Conservation (phyloP, 2,329 filamentous ascomycete genomes). For the Clonostachys rosea region DNA sequence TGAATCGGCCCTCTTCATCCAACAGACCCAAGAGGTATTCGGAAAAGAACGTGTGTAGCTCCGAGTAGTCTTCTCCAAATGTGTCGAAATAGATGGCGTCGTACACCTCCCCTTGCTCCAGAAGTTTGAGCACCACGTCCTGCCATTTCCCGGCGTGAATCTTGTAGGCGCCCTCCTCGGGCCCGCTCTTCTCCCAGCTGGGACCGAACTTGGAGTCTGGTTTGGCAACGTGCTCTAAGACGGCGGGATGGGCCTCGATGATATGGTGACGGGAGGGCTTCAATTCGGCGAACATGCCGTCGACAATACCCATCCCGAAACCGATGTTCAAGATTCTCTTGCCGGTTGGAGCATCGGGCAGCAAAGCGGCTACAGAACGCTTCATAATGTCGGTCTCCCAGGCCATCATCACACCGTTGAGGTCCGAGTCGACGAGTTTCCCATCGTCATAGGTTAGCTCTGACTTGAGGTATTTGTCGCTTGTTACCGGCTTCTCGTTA, state of each 20-base stretch:
- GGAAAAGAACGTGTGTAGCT: constrained; percentile 81
- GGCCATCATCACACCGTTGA: constrained; percentile 90
- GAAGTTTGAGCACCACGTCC: constrained; percentile 65
- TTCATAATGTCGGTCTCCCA: constrained; percentile 90
- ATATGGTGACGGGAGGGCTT: constrained; percentile 72
- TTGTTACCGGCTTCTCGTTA: constrained; percentile 48
- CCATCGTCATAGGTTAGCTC: constrained; percentile 58
- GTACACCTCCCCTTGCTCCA: constrained; percentile 66
- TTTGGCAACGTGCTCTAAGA: constrained; percentile 58
- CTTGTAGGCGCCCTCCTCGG: constrained; percentile 64
- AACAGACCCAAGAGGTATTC: constrained; percentile 81
- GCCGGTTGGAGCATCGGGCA: constrained; percentile 39
- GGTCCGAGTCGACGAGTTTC: constrained; percentile 67
- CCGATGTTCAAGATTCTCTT: constrained; percentile 79
- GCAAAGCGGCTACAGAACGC: constrained; percentile 64
- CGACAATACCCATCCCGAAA: constrained; percentile 88
- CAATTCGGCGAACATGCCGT: constrained; percentile 67
- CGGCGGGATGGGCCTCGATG: constrained; percentile 77
- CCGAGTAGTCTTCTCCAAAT: constrained; percentile 88
- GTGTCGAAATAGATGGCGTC: constrained; percentile 97
- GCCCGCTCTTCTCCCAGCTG: constrained; percentile 47
- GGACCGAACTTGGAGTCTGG: constrained; percentile 46
- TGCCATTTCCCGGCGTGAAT: constrained; percentile 74
- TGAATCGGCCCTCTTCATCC: constrained; percentile 67
- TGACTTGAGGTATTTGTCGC: constrained; percentile 64